Conservation (phyloP, 2,329 filamentous ascomycete species). For the Clonostachys byssicola region DNA sequence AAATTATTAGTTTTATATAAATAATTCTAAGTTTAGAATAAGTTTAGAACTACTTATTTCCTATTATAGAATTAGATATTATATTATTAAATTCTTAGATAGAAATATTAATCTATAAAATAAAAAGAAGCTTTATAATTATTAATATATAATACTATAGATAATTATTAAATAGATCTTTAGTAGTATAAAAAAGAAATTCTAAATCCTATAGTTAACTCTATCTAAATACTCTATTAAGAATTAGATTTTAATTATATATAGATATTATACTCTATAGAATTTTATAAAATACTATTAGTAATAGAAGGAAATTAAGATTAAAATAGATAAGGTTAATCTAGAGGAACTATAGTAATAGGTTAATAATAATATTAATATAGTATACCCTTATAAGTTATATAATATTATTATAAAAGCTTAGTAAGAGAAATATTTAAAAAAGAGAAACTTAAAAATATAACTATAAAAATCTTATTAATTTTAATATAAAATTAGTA, state of each 20-base stretch:
- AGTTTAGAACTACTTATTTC: not conserved
- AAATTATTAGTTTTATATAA: not conserved
- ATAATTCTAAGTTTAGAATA: not conserved
- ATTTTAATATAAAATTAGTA: not conserved
- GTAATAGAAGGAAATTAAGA: no score
- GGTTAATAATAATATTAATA: not conserved
- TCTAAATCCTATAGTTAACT: no score
- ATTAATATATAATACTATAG: no score
- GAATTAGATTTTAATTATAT: no score
- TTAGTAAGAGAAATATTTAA: not conserved
- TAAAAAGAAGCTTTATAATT: not conserved
- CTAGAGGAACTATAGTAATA: not conserved
- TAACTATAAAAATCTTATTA: not conserved
- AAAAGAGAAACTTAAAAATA: not conserved
- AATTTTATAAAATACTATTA: not conserved
- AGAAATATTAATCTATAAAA: not conserved
- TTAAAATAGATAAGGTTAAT: not conserved
- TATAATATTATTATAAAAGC: not conserved
- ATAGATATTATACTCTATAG: no score
- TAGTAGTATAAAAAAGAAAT: no score
- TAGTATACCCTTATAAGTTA: not conserved
- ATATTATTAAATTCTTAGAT: not conserved
- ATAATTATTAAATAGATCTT: no score
- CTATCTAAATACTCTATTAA: no score
- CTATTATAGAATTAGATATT: not conserved